These are phyloP conservation scores for Fusarium bactridioides DNA, from an alignment of 2,329 filamentous ascomycete species.

Conservation along the genomic window DNA sequence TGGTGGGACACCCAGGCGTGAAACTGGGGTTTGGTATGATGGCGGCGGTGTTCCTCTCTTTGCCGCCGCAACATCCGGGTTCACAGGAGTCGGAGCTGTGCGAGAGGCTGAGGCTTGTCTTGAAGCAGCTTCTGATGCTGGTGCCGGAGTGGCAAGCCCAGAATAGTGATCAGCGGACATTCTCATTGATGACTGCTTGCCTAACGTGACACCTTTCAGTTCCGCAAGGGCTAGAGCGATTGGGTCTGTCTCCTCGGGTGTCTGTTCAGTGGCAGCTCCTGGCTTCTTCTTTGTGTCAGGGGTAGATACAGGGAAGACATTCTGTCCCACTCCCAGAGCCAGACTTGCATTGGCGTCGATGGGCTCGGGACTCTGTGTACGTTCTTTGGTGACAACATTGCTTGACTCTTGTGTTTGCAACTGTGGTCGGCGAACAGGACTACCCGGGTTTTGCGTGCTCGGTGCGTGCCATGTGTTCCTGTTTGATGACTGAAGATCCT, in stretches of 20 bases:
- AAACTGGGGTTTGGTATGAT: conserved; percentile 73
- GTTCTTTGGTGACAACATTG: conserved; percentile 50
- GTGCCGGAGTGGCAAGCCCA: conserved; percentile 86
- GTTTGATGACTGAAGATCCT: conserved; percentile 63
- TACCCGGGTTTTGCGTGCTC: conserved; percentile 39
- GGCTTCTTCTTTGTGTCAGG: conserved; percentile 66
- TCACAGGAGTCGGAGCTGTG: conserved; percentile 66
- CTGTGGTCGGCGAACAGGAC: conserved; percentile 50
- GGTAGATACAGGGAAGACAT: conserved; percentile 91
- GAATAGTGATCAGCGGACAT: conserved; percentile 96
- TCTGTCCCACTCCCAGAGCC: conserved; percentile 92
- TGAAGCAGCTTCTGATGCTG: conserved; percentile 51
- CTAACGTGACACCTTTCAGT: conserved; percentile 79
- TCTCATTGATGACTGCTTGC: conserved; percentile 81
- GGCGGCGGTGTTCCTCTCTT: conserved; percentile 83
- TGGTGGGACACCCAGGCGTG: conserved; percentile 85
- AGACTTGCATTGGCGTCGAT: conserved; percentile 93
- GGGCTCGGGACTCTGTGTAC: conserved; percentile 75
- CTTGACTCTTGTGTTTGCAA: conserved; percentile 50
- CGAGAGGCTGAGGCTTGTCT: conserved; percentile 43
- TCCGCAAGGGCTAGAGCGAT: conserved; percentile 93
- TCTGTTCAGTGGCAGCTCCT: conserved; percentile 44
- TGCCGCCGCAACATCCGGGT: conserved; percentile 57
- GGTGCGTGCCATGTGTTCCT: conserved; percentile 68
- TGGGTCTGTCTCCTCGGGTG: conserved; percentile 76